Conservation (phyloP, 202 grass and related monocot genomes). For the Dendrocalamus latiflorus region DNA sequence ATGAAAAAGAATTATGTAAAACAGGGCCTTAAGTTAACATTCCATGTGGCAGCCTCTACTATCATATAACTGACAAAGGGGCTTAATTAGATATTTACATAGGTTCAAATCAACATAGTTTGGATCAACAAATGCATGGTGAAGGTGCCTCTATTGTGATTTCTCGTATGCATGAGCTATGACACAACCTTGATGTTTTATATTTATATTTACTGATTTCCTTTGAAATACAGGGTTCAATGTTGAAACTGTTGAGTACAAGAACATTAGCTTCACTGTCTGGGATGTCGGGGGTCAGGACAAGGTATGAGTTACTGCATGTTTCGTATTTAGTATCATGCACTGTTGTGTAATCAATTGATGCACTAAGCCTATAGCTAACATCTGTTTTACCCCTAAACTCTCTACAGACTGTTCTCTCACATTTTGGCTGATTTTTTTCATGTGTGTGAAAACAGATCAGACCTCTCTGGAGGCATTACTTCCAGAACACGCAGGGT, state of each 20-base stretch:
- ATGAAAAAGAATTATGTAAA: not conserved
- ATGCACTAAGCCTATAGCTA: no score
- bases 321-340: not conserved
- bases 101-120: not conserved
- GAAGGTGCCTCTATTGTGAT: not conserved
- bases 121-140: not conserved
- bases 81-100: not conserved
- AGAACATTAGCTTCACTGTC: conserved; percentile 71
- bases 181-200: not conserved
- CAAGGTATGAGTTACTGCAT: conserved; percentile 35
- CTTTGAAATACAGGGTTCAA: conserved; percentile 46
- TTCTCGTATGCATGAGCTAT: not conserved
- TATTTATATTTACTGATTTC: not conserved
- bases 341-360: no score
- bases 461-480: conserved; percentile 91
- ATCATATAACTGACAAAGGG: not conserved
- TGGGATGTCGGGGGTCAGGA: conserved; percentile 68
- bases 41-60: not conserved
- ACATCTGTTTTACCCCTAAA: not conserved
- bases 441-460: conserved; percentile 48
- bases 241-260: conserved; percentile 59
- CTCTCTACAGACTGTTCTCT: not conserved
- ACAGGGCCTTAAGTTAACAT: not conserved
- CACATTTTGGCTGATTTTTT: not conserved
- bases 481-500: conserved; percentile 95